Base-by-base conservation (phyloP, 2,329 filamentous ascomycete genomes). In the Arthrinium puccinioides region DNA sequence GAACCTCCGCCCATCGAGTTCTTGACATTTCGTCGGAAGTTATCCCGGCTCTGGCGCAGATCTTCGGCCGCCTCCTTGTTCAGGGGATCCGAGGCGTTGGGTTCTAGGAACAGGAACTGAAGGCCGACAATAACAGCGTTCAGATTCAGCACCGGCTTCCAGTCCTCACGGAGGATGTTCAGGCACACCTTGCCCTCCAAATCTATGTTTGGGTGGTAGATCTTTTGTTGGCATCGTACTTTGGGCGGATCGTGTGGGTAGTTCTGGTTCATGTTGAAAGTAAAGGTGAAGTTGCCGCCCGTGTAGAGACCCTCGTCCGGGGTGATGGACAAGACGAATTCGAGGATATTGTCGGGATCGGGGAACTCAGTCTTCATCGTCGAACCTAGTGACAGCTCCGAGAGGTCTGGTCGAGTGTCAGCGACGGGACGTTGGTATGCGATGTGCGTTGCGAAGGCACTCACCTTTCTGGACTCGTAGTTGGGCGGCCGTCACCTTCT, bases 191-290 rank as follows among this genome's bases (percentile, higher is more conserved):
- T 98, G 51, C 92, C 92, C 60, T 97, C 87, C 27, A 95, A 74
- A 56, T 98, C 92, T 59, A 98, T 98, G 63, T 98, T 98, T 6
- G 92, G 92, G 60, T 98, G 92, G 67, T 98, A 98, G 53, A 98
- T 97, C 72, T 95, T 97, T 66, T 98, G 87, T 50, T 82, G 84
- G 67, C 92, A 97, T 56, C 86, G 92, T 51, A 98, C 92, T 66
- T 97, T 97, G 15, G 92, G 92, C 45, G 92, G 89, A 60, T 97
- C 89, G 66, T 97, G 92, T 1, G 92, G 92, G 65, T 95, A 98
- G 67, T 85, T 92, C 57, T 90, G 85, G 63, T 87, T 88, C 67
- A 98, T 94, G 45, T 78, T 76, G 64, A 98, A 97, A 47, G 77
- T 84, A 63, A 98, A 98, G 42, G 81, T 79, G 66, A 97, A 98